Conservation (phyloP, 2,329 filamentous ascomycete genomes). For the Teratosphaeria pseudoeucalypti region DNA sequence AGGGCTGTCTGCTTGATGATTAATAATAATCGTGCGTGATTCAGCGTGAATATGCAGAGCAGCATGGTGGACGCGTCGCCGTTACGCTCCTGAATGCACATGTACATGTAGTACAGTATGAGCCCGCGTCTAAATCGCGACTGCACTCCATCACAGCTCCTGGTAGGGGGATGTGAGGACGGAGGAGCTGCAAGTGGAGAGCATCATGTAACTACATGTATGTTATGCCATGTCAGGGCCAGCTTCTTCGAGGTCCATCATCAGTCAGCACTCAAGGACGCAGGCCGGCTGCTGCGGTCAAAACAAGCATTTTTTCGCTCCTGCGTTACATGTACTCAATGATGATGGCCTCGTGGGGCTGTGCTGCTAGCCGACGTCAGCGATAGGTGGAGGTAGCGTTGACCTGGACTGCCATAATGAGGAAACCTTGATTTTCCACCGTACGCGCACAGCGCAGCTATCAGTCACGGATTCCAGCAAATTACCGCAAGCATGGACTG, state of each 20-base stretch:
- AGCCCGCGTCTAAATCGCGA: no score
- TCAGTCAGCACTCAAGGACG: not conserved
- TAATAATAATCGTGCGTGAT: no score
- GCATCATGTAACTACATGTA: no score
- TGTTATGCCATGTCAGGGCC: no score
- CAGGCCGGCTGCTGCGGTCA: not conserved
- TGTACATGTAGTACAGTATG: not conserved
- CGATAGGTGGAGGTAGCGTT: not conserved
- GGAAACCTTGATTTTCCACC: not conserved
- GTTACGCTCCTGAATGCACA: not conserved
- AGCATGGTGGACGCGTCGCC: no score
- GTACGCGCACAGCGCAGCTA: not conserved
- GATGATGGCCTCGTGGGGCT: not conserved
- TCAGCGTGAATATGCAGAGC: no score
- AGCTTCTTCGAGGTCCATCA: no score
- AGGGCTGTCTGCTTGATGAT: no score
- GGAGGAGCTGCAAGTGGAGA: no score
- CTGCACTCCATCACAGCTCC: no score
- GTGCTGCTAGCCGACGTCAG: not conserved
- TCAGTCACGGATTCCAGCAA: not conserved
- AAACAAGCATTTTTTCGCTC: not conserved
- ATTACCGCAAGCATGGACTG: not conserved
- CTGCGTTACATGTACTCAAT: not conserved
- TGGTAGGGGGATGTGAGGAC: no score
- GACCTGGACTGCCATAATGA: not conserved